Percentiles rank a stretch among this genome's conserved stretches.
These are phyloP conservation scores for Fagus crenata DNA, from an alignment of 306 rosid genomes.

Conservation along the genomic window DNA sequence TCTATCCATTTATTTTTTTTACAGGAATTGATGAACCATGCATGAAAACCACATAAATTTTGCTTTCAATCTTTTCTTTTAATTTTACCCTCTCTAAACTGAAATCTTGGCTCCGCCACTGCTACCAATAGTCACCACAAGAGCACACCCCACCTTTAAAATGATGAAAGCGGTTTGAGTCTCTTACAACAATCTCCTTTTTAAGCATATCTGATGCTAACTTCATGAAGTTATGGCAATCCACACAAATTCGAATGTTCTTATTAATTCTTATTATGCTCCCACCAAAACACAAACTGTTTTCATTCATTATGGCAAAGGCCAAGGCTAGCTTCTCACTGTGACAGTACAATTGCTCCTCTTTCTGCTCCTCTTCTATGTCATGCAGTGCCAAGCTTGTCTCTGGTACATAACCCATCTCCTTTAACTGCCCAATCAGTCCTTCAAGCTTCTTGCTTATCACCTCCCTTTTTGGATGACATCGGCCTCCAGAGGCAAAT, in stretches of 20 bases:
- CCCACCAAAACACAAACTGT: constrained; percentile 33
- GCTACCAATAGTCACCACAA: constrained; percentile 79
- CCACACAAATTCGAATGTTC: constrained; percentile 88
- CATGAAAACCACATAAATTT: background rate
- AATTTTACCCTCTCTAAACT: too few relatives aligned
- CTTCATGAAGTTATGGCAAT: constrained; percentile 91
- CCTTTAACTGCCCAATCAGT: constrained; percentile 63
- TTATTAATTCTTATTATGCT: constrained; percentile 66
- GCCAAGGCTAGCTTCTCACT: constrained; percentile 89
- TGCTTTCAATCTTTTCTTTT: too few relatives aligned
- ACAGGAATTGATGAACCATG: background rate
- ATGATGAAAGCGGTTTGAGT: constrained; percentile 86
- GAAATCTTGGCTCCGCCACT: too few relatives aligned
- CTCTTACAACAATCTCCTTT: constrained; percentile 80
- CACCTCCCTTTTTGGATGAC: constrained; percentile 49
- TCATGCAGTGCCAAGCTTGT: constrained; percentile 63
- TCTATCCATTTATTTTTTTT: background rate
- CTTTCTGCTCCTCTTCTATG: constrained; percentile 76
- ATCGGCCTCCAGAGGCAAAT: constrained; percentile 73
- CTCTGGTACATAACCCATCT: constrained; percentile 79
- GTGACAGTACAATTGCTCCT: constrained; percentile 73
- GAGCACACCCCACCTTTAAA: constrained; percentile 70
- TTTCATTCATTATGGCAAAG: constrained; percentile 65
- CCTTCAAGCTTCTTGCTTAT: constrained; percentile 55
- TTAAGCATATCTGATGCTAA: constrained; percentile 57